Evolutionary conservation across 164 flowering plant species (phyloP).

Genomic region (Kalanchoe fedtschenkoi): DNA sequence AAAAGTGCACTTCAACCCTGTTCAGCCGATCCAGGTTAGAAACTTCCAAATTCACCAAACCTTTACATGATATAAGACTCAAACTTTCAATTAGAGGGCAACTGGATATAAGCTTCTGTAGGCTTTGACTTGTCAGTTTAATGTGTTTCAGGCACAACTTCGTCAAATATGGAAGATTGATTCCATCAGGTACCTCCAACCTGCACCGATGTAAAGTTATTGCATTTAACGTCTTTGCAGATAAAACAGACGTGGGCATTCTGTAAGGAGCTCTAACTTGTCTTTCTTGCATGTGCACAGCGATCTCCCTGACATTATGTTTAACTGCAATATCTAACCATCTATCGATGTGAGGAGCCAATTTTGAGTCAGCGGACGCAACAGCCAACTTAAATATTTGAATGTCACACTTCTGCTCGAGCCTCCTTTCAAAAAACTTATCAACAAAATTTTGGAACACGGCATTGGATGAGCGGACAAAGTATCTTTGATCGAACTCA

Average conservation of each 20-base stretch:
- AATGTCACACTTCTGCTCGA: not conserved
- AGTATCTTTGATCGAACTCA: not conserved
- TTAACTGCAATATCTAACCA: not conserved
- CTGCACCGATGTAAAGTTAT: not conserved
- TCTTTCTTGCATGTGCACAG: not conserved
- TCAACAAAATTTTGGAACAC: not conserved
- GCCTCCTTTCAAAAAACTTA: not conserved
- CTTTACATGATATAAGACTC: not conserved
- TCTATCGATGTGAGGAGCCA: not conserved
- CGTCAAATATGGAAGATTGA: not conserved
- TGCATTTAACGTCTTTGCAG: not conserved
- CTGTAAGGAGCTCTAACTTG: not conserved
- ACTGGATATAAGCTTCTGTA: not conserved
- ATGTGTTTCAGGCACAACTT: not conserved
- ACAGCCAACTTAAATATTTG: not conserved
- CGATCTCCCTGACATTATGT: not conserved
- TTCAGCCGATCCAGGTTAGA: not conserved
- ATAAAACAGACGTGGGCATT: not conserved
- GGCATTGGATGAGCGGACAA: not conserved
- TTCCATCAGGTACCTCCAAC: not conserved
- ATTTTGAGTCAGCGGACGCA: not conserved
- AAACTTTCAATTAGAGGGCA: not conserved
- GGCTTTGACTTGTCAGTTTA: not conserved
- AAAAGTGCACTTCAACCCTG: not conserved
- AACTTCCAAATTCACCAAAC: constrained; percentile 2